Conservation (phyloP, 108 stramenopile species). For the Skeletonema tropicum region DNA sequence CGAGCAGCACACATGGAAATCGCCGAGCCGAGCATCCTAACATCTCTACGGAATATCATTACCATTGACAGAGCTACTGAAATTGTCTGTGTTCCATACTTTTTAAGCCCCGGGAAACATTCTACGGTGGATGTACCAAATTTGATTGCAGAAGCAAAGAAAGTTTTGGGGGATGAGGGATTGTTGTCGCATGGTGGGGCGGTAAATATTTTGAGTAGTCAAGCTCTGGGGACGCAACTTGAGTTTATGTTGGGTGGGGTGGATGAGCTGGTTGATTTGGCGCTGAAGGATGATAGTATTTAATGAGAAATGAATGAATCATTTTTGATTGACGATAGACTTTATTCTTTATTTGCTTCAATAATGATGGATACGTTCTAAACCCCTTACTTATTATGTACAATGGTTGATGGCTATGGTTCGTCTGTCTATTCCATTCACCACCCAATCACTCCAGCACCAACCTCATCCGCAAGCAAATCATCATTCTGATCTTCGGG, state of each 20-base stretch:
- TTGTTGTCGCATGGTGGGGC: neutral
- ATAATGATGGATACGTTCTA: neutral
- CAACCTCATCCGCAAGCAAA: slow-evolving; percentile 29
- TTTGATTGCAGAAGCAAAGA: slow-evolving; percentile 74
- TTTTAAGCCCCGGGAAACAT: slow-evolving; percentile 89
- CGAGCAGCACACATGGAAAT: slow-evolving; percentile 94
- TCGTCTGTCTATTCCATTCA: neutral
- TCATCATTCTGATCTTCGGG: slow-evolving; percentile 53
- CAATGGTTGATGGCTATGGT: neutral
- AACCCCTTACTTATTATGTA: neutral
- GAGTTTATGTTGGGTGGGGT: slow-evolving; percentile 23
- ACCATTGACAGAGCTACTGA: slow-evolving; percentile 35
- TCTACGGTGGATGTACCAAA: slow-evolving; percentile 87
- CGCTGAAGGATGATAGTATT: neutral
- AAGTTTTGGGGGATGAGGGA: slow-evolving; percentile 37
- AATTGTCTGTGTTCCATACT: slow-evolving; percentile 92
- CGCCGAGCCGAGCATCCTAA: slow-evolving; percentile 78
- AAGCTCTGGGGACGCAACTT: slow-evolving; percentile 14
- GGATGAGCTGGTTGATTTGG: slow-evolving; percentile 22
- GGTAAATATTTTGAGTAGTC: slow-evolving; percentile 2
- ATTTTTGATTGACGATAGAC: too few relatives aligned
- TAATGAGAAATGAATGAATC: neutral
- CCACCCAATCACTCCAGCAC: slow-evolving; percentile 22
- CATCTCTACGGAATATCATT: slow-evolving; percentile 57
- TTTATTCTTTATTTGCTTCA: too few relatives aligned